Conservation (phyloP, 208 protist genomes). For the Leptomonas seymouri region DNA sequence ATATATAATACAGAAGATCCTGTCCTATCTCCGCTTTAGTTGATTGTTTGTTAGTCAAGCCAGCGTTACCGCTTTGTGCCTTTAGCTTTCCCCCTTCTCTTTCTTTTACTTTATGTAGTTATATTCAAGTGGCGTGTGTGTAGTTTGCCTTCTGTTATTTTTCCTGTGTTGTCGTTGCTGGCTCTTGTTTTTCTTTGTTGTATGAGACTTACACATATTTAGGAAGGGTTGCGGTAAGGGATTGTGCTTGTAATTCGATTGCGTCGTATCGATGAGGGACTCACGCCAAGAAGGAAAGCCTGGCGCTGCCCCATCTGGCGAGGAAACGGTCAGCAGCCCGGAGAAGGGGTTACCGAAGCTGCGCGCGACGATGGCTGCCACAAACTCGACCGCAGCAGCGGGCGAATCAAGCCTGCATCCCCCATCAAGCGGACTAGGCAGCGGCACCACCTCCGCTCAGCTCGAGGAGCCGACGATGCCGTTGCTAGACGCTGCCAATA, state of each 20-base stretch:
- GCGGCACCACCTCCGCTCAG: background rate
- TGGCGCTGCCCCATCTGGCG: background rate
- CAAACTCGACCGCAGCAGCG: background rate
- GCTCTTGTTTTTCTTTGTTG: background rate
- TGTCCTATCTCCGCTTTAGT: too few relatives aligned
- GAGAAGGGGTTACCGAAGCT: constrained; percentile 2
- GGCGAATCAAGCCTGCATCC: background rate
- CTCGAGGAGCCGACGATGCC: background rate
- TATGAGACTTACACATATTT: too few relatives aligned
- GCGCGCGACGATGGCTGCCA: background rate
- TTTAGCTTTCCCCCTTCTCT: background rate
- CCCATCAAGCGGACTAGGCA: background rate
- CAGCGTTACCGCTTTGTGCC: too few relatives aligned
- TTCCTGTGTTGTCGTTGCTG: background rate
- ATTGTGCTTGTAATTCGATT: too few relatives aligned
- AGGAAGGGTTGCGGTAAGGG: too few relatives aligned
- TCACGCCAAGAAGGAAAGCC: background rate
- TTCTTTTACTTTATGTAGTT: background rate
- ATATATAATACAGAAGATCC: too few relatives aligned
- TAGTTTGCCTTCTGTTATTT: background rate
- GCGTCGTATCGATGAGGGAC: constrained; percentile 2
- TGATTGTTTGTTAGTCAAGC: too few relatives aligned
- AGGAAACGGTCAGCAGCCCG: background rate
- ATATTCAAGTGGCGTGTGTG: background rate
- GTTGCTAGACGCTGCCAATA: background rate